phyloP scores from a whole-genome alignment of 225 moss, liverwort and hornwort genomes.

The Physcomitrellopsis africana region DNA sequence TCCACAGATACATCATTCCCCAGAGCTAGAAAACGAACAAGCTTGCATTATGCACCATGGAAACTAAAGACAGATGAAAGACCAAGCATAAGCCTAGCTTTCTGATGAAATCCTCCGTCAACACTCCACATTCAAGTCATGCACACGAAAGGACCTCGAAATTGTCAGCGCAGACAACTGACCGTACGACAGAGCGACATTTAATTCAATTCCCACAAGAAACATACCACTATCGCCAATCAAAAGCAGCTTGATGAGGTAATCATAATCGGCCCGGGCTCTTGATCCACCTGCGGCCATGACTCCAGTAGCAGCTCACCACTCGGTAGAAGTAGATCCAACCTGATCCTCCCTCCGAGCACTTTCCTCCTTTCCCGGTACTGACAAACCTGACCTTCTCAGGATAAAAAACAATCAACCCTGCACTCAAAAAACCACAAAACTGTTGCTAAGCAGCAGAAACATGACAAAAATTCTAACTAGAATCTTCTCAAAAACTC shows the following conservation, averaged over 20 bases:
- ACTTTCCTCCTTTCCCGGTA: background rate
- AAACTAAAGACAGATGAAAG: background rate
- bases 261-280: slow-evolving; percentile 90
- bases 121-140: background rate
- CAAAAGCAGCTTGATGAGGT: slow-evolving; percentile 89
- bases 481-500: background rate
- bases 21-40: background rate
- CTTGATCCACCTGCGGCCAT: slow-evolving; percentile 91
- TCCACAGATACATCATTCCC: background rate
- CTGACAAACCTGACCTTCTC: background rate
- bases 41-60: background rate
- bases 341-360: slow-evolving; percentile 15
- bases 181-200: no score
- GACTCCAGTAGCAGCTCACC: slow-evolving; percentile 22
- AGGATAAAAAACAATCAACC: background rate
- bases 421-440: slow-evolving; percentile 21
- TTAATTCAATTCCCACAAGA: background rate
- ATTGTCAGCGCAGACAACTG: no score
- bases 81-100: background rate
- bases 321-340: slow-evolving; percentile 29
- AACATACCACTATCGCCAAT: slow-evolving; percentile 91
- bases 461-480: background rate
- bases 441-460: slow-evolving; percentile 7
- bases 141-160: background rate
- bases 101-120: background rate